These are phyloP conservation scores for Escovopsis sp. DNA, from an alignment of 2,329 filamentous ascomycete species.

Conservation along the genomic window DNA sequence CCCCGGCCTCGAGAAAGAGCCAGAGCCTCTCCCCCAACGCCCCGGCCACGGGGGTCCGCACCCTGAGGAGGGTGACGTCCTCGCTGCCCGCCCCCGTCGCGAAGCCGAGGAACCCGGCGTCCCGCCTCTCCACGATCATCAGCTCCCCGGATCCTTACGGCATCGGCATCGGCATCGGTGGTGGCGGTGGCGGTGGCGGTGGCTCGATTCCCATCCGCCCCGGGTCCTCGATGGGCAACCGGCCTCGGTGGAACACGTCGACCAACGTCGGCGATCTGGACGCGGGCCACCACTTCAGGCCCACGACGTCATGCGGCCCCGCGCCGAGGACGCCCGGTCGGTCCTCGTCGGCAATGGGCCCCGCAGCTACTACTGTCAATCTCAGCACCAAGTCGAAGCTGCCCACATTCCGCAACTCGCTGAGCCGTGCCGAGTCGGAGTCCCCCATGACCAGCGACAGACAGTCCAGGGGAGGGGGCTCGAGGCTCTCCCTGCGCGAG, in stretches of 20 bases:
- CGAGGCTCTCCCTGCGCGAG: conserved; percentile 39
- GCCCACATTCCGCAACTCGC: conserved; percentile 33
- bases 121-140: conserved; percentile 31
- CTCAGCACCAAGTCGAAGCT: conserved; percentile 30
- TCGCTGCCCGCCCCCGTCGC: conserved; percentile 32
- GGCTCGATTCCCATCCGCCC: conserved; percentile 25
- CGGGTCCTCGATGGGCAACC: conserved; percentile 32
- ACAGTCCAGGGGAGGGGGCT: conserved; percentile 23
- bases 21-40: conserved; percentile 34
- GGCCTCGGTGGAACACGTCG: conserved; percentile 60
- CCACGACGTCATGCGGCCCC: conserved; percentile 45
- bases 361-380: conserved; percentile 5
- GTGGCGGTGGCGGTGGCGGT: no score
- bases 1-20: conserved; percentile 25
- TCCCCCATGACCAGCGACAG: conserved; percentile 34
- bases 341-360: conserved; percentile 28
- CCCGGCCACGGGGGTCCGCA: conserved; percentile 30
- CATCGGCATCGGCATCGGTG: conserved; percentile 13
- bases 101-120: conserved; percentile 27
- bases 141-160: conserved; percentile 36
- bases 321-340: conserved; percentile 33
- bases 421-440: conserved; percentile 30
- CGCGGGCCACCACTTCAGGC: conserved; percentile 54
- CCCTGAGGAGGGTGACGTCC: conserved; percentile 30
- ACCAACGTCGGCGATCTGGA: conserved; percentile 49